A percentile compares a stretch with the other conserved stretches of the same genome.
These are phyloP conservation scores for Fusarium annulatum DNA, from an alignment of 2,329 filamentous ascomycete species.

Conservation along the genomic window DNA sequence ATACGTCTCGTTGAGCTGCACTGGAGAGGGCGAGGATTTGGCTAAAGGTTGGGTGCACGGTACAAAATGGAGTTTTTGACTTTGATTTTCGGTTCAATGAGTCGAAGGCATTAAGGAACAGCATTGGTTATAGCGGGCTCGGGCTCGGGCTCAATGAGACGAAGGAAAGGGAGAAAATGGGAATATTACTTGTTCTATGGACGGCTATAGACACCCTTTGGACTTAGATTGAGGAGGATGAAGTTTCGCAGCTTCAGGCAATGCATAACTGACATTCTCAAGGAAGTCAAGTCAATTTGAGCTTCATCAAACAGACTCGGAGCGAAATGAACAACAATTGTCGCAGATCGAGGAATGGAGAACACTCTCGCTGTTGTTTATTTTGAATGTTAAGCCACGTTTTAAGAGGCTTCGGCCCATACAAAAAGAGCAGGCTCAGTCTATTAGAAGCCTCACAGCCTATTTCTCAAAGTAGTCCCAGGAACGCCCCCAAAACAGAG, in stretches of 20 bases:
- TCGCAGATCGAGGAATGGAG: neutral
- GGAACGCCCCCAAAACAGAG: conserved; percentile 26
- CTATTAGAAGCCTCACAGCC: neutral
- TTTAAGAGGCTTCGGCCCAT: neutral
- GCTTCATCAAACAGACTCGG: neutral
- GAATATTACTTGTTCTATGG: conserved; percentile 20
- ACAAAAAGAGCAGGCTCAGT: conserved; percentile 1
- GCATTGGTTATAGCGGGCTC: conserved; percentile 10
- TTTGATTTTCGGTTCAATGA: conserved; percentile 7
- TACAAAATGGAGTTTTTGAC: conserved; percentile 24
- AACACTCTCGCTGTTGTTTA: neutral
- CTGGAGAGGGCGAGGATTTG: neutral
- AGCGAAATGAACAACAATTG: neutral
- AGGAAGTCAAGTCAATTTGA: neutral
- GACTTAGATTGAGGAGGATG: conserved; percentile 25
- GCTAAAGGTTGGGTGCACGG: conserved; percentile 4
- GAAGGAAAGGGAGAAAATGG: neutral
- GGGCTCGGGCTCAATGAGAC: neutral
- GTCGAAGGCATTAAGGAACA: neutral
- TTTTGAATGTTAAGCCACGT: neutral
- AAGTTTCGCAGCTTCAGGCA: conserved; percentile 36
- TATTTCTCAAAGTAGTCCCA: neutral
- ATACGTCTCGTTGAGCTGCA: neutral
- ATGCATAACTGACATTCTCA: conserved; percentile 19
- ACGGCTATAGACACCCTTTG: conserved; percentile 32